A percentile compares a stretch with the other conserved stretches of the same genome.
These are phyloP conservation scores for Lyophyllum atratum DNA, from an alignment of 768 basidiomycete genomes.

Conservation along the genomic window DNA sequence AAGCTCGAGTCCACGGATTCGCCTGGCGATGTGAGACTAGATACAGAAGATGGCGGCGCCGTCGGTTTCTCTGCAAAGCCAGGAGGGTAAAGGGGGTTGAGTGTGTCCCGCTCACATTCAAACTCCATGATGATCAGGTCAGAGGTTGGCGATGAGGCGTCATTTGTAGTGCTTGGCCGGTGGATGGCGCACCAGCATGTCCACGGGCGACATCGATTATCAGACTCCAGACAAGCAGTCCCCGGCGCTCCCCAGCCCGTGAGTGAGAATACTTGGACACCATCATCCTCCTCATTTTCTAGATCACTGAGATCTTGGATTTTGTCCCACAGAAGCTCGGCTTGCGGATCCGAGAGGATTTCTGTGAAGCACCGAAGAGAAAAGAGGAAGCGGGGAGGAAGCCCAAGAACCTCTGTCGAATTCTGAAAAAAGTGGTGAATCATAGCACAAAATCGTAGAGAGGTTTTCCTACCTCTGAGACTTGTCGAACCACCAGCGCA, in stretches of 20 bases:
- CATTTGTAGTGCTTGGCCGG: slow-evolving; percentile 38
- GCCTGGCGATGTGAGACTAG: background rate
- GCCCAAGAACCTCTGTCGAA: slow-evolving; percentile 69
- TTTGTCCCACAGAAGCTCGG: slow-evolving; percentile 70
- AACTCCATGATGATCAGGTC: slow-evolving; percentile 73
- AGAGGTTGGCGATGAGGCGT: slow-evolving; percentile 9
- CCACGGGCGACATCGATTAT: slow-evolving; percentile 50
- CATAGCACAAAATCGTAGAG: background rate
- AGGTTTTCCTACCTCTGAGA: slow-evolving; percentile 65
- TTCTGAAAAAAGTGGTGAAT: slow-evolving; percentile 47
- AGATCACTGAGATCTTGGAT: slow-evolving; percentile 64
- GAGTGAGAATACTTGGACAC: slow-evolving; percentile 68
- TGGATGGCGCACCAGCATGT: slow-evolving; percentile 73
- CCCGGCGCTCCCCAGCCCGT: slow-evolving; percentile 74
- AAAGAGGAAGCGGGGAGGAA: slow-evolving; percentile 73
- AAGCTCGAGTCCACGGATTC: background rate
- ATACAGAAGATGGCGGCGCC: background rate
- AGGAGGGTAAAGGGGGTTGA: slow-evolving; percentile 72
- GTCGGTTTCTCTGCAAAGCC: background rate
- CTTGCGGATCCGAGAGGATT: slow-evolving; percentile 65
- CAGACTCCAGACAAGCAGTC: slow-evolving; percentile 31
- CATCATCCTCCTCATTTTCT: slow-evolving; percentile 42
- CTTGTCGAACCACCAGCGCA: slow-evolving; percentile 66
- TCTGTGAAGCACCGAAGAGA: slow-evolving; percentile 72
- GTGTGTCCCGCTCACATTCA: slow-evolving; percentile 68